Conservation (phyloP, 257 asterid genomes). For the Capsicum baccatum region DNA sequence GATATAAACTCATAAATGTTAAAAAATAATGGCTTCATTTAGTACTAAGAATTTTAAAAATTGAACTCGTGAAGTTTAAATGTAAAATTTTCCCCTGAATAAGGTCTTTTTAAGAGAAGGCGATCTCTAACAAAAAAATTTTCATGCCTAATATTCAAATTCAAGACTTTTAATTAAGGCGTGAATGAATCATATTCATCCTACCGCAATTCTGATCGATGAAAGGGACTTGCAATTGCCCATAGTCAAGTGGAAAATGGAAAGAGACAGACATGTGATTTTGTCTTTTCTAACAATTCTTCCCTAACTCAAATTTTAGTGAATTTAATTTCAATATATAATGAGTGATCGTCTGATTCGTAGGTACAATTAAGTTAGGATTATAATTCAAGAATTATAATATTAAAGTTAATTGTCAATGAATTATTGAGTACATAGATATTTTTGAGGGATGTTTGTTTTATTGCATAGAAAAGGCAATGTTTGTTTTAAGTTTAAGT, state of each 20-base stretch:
- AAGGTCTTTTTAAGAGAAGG: no score
- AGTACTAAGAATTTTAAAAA: no score
- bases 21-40: no score
- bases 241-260: conserved; percentile 13
- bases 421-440: neutral
- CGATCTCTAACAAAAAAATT: no score
- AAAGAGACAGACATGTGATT: conserved; percentile 20
- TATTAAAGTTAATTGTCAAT: neutral
- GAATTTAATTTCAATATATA: neutral
- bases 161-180: no score
- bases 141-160: no score
- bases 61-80: no score
- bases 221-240: conserved; percentile 1
- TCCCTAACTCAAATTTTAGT: neutral
- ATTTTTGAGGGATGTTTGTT: neutral
- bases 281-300: conserved; percentile 8
- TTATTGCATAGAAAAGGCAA: neutral
- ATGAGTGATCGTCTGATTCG: neutral
- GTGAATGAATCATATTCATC: neutral
- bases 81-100: no score
- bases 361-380: neutral
- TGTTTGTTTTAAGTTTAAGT: neutral
- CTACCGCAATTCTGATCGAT: fast-evolving
- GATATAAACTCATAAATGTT: no score
- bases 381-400: neutral